Percentiles rank a stretch among this genome's conserved stretches.
These are phyloP conservation scores for Metschnikowia sp. DNA, from an alignment of 805 yeast genomes.

Conservation along the genomic window DNA sequence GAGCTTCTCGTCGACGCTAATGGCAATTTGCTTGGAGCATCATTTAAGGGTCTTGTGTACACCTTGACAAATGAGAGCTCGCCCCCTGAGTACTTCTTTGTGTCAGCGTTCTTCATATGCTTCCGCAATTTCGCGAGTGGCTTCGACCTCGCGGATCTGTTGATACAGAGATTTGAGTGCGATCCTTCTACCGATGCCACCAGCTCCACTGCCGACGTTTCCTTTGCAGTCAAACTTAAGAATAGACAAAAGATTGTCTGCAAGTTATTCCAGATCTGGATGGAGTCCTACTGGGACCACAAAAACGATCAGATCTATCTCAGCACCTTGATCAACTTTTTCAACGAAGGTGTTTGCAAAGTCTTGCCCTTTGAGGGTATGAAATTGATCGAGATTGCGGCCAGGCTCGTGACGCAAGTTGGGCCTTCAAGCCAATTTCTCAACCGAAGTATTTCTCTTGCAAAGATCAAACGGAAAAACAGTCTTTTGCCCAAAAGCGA, in stretches of 20 bases:
- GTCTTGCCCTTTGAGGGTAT: conserved; percentile 64
- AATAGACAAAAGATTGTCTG: conserved; percentile 66
- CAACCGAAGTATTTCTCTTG: conserved; percentile 46
- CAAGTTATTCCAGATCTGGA: conserved; percentile 74
- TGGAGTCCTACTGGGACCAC: conserved; percentile 85
- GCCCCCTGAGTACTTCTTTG: conserved; percentile 64
- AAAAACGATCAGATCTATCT: conserved; percentile 56
- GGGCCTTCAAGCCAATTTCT: conserved; percentile 42
- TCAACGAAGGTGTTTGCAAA: conserved; percentile 69
- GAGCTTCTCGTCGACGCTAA: conserved; percentile 53
- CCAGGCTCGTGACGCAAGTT: conserved; percentile 49
- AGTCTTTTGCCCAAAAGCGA: conserved; percentile 21
- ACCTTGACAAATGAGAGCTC: conserved; percentile 62
- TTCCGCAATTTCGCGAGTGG: conserved; percentile 71
- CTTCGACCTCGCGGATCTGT: conserved; percentile 60
- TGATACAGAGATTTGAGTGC: conserved; percentile 21
- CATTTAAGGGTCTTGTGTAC: conserved; percentile 64
- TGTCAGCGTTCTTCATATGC: conserved; percentile 72
- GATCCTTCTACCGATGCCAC: conserved; percentile 17
- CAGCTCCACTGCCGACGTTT: conserved; percentile 32
- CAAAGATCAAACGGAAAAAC: conserved; percentile 35
- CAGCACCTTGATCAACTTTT: conserved; percentile 71
- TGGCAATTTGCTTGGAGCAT: conserved; percentile 61
- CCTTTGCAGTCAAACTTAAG: conserved; percentile 38
- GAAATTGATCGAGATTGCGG: conserved; percentile 57